Base-by-base conservation (phyloP, 495 filamentous ascomycete genomes). In the Hypoxylon perforatum region DNA sequence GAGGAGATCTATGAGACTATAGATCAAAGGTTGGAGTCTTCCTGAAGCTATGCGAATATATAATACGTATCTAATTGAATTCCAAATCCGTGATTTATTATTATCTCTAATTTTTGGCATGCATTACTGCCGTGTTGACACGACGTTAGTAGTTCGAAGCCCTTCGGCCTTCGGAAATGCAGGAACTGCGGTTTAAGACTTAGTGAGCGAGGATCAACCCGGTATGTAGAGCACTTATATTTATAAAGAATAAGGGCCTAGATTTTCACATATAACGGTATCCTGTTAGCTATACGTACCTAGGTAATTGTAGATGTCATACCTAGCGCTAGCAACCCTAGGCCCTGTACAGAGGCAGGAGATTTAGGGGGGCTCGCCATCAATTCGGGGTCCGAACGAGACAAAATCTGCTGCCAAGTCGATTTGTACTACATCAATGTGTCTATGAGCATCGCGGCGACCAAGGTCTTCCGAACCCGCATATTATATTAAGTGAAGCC, bases 191-290 rank as follows among this genome's bases (percentile, higher is more conserved):
- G 46, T 14, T 14, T 10, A 28, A 28, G 18, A 12, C 18, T 46
- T 6, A 46, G 8, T 46, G 42, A 19, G 22, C 18, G 42, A 19
- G 18, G 42, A 35, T 35, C 11, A 46, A 46, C 15, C 5, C 18
- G 21, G 45, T n/a, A 28, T 15, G 28, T 57, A 17, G 6, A 9
- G 39, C 39, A 46, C 36, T 7, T 14, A 14, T 18, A 18, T 23
- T 17, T 45, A 57, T 41, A 5, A 57, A 39, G 38, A 17, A 57
- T 14, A 65, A 72, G 42, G 12, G 57, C 56, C 18, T 52, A 39
- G 15, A 42, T 66, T 57, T 42, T 41, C 23, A 50, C 7, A 45
- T 5, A 14, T 39, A 39, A 14, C 36, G 36, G 36, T 7, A 14
- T 39, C 12, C 3, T 5, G 3, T 5, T 7, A 14, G 36, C 5